phyloP scores from a whole-genome alignment of 306 rosid species.

The Rosa persica region DNA sequence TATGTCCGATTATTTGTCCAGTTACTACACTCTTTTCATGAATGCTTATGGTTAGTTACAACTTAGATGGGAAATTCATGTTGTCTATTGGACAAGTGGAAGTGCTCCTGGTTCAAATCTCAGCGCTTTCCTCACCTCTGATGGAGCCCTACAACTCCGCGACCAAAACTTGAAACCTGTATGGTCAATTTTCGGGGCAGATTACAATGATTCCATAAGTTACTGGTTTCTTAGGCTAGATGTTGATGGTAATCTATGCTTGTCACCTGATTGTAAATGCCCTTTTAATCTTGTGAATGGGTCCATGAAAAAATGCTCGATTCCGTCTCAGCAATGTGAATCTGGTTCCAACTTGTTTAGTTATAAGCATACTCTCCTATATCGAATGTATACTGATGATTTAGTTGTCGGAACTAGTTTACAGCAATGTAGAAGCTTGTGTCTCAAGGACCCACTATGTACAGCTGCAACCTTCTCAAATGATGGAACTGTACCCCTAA shows the following conservation, averaged over 20 bases:
- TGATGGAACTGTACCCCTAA: conserved; percentile 64
- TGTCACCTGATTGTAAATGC: conserved; percentile 55
- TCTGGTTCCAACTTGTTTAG: conserved; percentile 40
- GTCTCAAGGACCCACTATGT: conserved; percentile 52
- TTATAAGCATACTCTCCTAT: conserved; percentile 43
- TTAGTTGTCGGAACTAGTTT: conserved; percentile 40
- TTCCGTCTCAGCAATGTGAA: conserved; percentile 43
- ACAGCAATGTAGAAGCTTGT: conserved; percentile 56
- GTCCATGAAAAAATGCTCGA: conserved; percentile 43
- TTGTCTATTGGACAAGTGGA: conserved; percentile 65
- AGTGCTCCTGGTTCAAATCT: conserved; percentile 47
- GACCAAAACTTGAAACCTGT: conserved; percentile 40
- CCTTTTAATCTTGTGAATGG: conserved; percentile 45
- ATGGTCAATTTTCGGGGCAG: conserved; percentile 82
- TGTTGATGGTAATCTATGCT: conserved; percentile 72
- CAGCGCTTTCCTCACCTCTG: conserved; percentile 49
- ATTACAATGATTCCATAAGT: conserved; percentile 55
- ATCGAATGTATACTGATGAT: conserved; percentile 60
- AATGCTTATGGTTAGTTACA: conserved; percentile 62
- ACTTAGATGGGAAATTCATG: conserved; percentile 65
- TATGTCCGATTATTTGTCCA: conserved; percentile 30
- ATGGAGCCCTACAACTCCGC: conserved; percentile 65
- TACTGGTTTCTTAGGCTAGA: conserved; percentile 74
- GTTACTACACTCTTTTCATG: conserved; percentile 68
- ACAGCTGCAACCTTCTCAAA: conserved; percentile 65